These are phyloP conservation scores for Bertia moriformis DNA, from an alignment of 2,329 filamentous ascomycete genomes.

Conservation along the genomic window DNA sequence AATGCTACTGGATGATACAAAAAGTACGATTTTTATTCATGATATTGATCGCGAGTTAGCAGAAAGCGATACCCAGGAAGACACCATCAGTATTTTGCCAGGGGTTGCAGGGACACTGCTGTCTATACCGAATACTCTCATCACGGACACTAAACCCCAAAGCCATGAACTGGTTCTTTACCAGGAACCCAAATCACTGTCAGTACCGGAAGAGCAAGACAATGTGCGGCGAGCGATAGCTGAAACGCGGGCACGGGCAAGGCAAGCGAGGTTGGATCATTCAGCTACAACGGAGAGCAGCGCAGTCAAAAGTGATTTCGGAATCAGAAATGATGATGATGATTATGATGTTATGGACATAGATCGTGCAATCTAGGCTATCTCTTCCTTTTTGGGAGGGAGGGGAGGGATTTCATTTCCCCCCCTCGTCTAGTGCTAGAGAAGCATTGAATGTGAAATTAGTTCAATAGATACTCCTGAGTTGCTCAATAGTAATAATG, in stretches of 20 bases:
- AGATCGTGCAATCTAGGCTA: neutral
- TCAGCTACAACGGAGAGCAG: neutral
- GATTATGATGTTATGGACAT: neutral
- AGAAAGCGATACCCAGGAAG: slow-evolving; percentile 41
- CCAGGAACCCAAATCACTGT: neutral
- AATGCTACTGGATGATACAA: slow-evolving; percentile 76
- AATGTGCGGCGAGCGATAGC: neutral
- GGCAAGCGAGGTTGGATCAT: no score
- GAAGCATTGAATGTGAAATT: no score
- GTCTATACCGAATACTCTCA: neutral
- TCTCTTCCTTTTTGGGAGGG: no score
- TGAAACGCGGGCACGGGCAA: neutral
- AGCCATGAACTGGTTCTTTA: slow-evolving; percentile 1
- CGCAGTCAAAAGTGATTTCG: neutral
- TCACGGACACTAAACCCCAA: neutral
- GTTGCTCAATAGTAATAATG: no score
- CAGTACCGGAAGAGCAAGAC: neutral
- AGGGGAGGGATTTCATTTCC: no score
- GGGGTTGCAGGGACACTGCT: neutral
- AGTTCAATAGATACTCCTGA: no score
- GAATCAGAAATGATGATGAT: neutral
- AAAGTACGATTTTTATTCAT: slow-evolving; percentile 79
- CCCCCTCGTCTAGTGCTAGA: no score
- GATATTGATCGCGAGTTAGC: slow-evolving; percentile 72
- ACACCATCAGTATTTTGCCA: slow-evolving; percentile 8